These are phyloP conservation scores for Lachnellula subtilissima DNA, from an alignment of 2,329 filamentous ascomycete species.

Conservation along the genomic window DNA sequence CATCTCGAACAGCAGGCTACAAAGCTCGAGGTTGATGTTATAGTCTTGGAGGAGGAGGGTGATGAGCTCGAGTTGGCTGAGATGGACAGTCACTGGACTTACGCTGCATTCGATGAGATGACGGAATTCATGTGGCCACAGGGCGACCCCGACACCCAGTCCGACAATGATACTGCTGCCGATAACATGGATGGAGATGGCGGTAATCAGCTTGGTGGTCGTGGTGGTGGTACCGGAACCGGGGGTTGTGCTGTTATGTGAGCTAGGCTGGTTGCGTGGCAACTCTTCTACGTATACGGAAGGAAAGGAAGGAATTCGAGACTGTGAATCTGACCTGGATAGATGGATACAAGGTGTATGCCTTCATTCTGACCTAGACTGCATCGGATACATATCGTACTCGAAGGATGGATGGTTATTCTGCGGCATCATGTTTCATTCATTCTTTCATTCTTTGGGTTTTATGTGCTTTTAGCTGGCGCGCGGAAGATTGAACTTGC, in stretches of 20 bases:
- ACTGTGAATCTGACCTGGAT: too few relatives aligned
- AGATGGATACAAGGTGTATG: too few relatives aligned
- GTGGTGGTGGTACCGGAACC: conserved; percentile 4
- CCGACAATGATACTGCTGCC: background rate
- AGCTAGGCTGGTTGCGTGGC: background rate
- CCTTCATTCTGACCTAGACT: too few relatives aligned
- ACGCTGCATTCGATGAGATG: conserved; percentile 4
- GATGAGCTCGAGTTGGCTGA: background rate
- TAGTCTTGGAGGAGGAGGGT: background rate
- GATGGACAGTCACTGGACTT: background rate
- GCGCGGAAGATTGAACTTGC: too few relatives aligned
- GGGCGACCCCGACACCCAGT: background rate
- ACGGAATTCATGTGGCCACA: conserved; percentile 14
- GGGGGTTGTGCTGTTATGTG: conserved; percentile 17
- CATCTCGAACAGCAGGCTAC: background rate
- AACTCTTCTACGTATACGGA: too few relatives aligned
- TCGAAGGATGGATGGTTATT: too few relatives aligned
- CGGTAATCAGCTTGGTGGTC: background rate
- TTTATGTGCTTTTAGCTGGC: too few relatives aligned
- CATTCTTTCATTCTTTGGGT: too few relatives aligned
- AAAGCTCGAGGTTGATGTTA: background rate
- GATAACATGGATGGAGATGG: background rate
- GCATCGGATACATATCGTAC: too few relatives aligned
- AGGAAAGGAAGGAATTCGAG: too few relatives aligned
- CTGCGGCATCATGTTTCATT: too few relatives aligned